A percentile compares a stretch with the other conserved stretches of the same genome.
These are phyloP conservation scores for Sisymbrium irio DNA, from an alignment of 345 rosid species.

Conservation along the genomic window DNA sequence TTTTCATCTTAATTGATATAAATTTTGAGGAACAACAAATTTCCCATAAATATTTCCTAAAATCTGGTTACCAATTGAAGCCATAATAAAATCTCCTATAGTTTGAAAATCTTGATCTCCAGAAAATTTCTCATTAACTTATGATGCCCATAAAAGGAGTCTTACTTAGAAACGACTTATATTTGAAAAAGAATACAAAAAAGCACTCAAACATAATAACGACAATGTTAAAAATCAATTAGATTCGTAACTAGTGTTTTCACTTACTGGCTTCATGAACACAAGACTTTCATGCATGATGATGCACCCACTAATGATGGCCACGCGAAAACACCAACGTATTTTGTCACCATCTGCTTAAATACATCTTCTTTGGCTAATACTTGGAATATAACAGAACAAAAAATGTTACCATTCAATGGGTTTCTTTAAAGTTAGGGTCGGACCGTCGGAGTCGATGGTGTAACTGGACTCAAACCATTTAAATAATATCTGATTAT, in stretches of 20 bases:
- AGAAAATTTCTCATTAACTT: neutral
- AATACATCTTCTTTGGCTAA: neutral
- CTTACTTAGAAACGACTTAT: neutral
- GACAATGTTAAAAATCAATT: no score
- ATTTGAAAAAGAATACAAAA: neutral
- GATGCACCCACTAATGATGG: no score
- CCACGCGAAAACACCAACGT: no score
- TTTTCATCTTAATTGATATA: no score
- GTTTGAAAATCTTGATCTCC: neutral
- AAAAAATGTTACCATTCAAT: neutral
- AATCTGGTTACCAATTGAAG: no score
- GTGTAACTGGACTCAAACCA: neutral
- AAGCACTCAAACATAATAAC: no score
- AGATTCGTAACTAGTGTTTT: no score
- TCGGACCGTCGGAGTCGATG: neutral
- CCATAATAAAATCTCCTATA: neutral
- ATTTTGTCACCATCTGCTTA: no score
- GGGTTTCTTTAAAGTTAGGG: neutral
- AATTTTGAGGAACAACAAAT: no score
- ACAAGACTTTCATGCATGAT: no score
- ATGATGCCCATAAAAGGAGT: neutral
- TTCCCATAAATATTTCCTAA: no score
- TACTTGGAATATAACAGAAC: neutral
- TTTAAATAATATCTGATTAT: neutral
- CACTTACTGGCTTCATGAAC: no score